Evolutionary conservation across 2,329 filamentous ascomycete species (phyloP).

Genomic region (Rhynchosporium graminicola): DNA sequence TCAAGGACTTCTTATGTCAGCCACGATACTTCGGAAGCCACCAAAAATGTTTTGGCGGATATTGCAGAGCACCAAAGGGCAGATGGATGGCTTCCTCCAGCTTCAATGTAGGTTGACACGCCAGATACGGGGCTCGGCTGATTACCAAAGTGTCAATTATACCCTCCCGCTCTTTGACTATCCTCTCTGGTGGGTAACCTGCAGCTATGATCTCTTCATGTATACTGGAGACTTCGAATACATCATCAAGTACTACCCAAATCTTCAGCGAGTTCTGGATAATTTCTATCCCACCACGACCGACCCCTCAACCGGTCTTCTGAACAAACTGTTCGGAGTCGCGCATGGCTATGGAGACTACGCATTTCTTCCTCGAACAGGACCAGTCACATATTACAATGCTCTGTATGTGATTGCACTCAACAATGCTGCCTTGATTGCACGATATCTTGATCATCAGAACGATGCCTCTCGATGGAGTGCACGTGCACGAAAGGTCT

Average conservation of each 20-base stretch:
- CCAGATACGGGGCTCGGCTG: not conserved
- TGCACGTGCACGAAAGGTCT: conserved; percentile 42
- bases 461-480: conserved; percentile 46
- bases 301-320: conserved; percentile 43
- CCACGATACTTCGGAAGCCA: conserved; percentile 46
- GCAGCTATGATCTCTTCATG: conserved; percentile 50
- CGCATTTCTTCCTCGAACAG: conserved; percentile 51
- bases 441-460: conserved; percentile 38
- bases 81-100: conserved; percentile 56
- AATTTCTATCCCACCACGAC: conserved; percentile 49
- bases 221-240: conserved; percentile 51
- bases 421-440: conserved; percentile 47
- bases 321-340: conserved; percentile 45
- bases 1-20: conserved; percentile 51
- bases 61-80: conserved; percentile 50
- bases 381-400: conserved; percentile 55
- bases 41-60: conserved; percentile 51
- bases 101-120: conserved; percentile 48
- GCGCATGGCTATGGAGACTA: conserved; percentile 51
- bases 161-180: conserved; percentile 53
- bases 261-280: conserved; percentile 47
- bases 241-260: conserved; percentile 45
- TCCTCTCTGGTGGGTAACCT: conserved; percentile 54
- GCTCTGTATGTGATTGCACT: conserved; percentile 52
- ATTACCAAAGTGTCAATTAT: conserved; percentile 45